phyloP scores from a whole-genome alignment of 345 rosid genomes.

The Noccaea caerulescens region DNA sequence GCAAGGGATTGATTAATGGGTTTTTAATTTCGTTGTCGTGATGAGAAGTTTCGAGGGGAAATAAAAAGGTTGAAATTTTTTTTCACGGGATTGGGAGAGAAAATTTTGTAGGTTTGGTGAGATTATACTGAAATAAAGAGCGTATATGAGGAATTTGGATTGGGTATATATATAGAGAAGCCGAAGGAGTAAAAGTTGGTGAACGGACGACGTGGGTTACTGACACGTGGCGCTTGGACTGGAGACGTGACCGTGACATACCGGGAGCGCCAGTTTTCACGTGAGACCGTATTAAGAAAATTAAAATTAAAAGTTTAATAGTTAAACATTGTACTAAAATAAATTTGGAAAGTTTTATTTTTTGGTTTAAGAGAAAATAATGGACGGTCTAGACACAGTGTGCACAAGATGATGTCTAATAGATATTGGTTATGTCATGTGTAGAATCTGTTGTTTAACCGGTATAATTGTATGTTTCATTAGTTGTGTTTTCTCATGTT shows the following conservation, averaged over 20 bases:
- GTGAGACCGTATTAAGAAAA: conserved; percentile 4
- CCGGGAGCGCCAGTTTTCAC: conserved; percentile 35
- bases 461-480: neutral
- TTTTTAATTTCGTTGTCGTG: conserved; percentile 32
- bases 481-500: no score
- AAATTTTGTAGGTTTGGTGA: conserved; percentile 4
- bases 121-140: conserved; percentile 34
- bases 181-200: conserved; percentile 27
- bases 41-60: neutral
- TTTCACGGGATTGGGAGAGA: conserved; percentile 14
- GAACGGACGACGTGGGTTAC: conserved; percentile 43
- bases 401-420: neutral
- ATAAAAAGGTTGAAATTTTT: neutral
- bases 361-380: neutral
- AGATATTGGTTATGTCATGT: neutral
- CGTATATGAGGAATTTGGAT: neutral
- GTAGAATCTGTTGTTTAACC: neutral
- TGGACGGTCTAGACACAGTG: neutral
- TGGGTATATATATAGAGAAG: conserved; percentile 37
- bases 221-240: conserved; percentile 35
- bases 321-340: neutral
- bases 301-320: neutral
- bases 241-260: conserved; percentile 39
- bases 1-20: conserved; percentile 8
- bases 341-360: neutral